Conservation (phyloP, 179 eudicot species). For the Amaranthus tricolor region DNA sequence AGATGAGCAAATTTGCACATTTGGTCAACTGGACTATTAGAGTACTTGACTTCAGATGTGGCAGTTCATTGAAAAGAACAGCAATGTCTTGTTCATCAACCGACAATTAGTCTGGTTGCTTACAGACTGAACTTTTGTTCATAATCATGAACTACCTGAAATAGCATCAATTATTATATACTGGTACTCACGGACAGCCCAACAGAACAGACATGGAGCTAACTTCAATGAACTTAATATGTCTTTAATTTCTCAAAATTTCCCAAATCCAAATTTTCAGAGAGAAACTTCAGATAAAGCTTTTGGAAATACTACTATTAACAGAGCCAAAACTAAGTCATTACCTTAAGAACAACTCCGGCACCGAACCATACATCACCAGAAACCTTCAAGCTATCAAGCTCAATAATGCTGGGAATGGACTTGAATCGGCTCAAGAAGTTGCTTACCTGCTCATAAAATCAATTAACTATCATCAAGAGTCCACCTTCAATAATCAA, state of each 20-base stretch:
- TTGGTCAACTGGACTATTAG: not conserved
- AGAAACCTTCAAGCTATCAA: constrained; percentile 88
- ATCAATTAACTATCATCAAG: constrained; percentile 12
- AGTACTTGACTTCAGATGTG: not conserved
- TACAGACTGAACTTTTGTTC: not conserved
- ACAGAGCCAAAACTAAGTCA: not conserved
- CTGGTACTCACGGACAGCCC: not conserved
- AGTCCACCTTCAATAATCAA: not conserved
- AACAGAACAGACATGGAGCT: not conserved
- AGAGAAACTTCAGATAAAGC: not conserved
- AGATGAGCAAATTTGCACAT: not conserved
- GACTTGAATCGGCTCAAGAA: constrained; percentile 93
- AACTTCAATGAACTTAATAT: not conserved
- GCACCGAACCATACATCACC: constrained; percentile 97
- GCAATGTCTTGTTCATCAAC: too few relatives aligned
- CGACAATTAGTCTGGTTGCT: not conserved
- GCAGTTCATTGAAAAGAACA: not conserved
- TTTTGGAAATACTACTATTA: not conserved
- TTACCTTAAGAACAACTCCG: constrained; percentile 79
- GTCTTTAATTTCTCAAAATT: not conserved
- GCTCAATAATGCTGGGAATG: constrained; percentile 88
- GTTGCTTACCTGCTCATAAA: constrained; percentile 58
- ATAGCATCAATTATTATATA: not conserved
- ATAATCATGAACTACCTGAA: not conserved
- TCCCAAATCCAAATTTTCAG: not conserved